Evolutionary conservation across 768 basidiomycete species (phyloP), one percentile per base, ranked within the genome.

Genomic region (Suillus ampliporus): DNA sequence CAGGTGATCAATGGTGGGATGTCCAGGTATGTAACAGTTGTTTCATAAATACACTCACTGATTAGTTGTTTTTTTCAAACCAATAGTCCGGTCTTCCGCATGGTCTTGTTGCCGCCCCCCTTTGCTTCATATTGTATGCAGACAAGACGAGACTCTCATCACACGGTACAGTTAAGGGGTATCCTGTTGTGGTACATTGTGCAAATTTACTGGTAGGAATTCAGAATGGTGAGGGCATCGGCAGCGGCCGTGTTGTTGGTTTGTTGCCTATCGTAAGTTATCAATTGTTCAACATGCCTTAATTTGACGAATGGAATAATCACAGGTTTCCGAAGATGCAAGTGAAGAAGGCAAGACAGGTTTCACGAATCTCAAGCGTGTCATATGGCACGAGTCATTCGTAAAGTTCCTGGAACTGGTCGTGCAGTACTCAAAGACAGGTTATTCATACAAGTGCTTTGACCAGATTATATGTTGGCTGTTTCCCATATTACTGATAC

Each of bases 371-470:
- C 70, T 77, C 61, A 80, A 82, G 48, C 65, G 64, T 3, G 68
- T 70, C 0, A 67, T 82, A 3, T 82, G 80, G 78, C 81, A 82
- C 48, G 48, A 71, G 17, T 63, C 74, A 0, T 77, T 82, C 23
- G 10, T 46, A 0, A 62, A 70, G 28, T 59, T 82, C 1, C 64
- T 83, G 8, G 64, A 74, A 19, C 67, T 64, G 11, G 64, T 80
- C 2, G 48, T 58, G 7, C 0, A 14, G 0, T 56, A 67, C 15
- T 67, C 73, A 0, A 37, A 63, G 9, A 67, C 57, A 1, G 78
- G 80, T 0, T 69, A 61, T 50, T n/a, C 43, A 0, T 54, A 61
- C 21, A n/a, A 59, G 13, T 81, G 74, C 61, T 73, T 71, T 11
- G 72, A 79, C 65, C 67, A 67, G 2, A 40, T 77, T 11, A 4